Evolutionary conservation across 768 basidiomycete species (phyloP), one percentile per base, ranked within the genome.

Genomic region (Steccherinum ochraceum): DNA sequence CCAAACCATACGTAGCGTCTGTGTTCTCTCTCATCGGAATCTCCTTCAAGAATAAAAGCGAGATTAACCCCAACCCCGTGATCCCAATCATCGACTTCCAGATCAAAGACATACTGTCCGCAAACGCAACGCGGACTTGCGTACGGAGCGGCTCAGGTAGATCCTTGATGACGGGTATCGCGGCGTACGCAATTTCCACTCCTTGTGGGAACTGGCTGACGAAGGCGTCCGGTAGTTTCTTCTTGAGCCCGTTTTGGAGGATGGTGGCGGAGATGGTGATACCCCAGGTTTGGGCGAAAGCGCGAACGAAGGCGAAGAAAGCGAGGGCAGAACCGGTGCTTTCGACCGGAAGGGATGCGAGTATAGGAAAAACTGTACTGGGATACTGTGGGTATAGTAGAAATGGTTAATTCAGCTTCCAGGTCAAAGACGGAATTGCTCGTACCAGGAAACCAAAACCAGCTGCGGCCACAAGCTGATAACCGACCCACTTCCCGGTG

Each of bases 181-280:
- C 48, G 21, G 58, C 48, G 45, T 56, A 61, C 7, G 56, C 52
- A 18, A 60, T 51, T 12, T 53, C 54, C 4, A 55, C 59, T 42
- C 61, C 61, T 5, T 40, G 23, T 7, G 56, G 59, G 19, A 61
- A 56, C 20, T 48, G 35, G n/a, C 42, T 13, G 12, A 58, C 48
- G 48, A 67, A 63, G 18, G 42, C 57, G 2, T 45, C 19, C 1
- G 70, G 70, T 0, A 70, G 58, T 0, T 43, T 44, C 25, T 48
- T 50, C 3, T 39, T 52, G 24, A 72, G 66, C 44, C 63, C 39
- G 54, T 67, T 69, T 48, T 65, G 62, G 10, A 71, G 58, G 30
- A 68, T 52, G 1, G 74, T 70, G 13, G 67, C 68, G 2, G 76
- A 73, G 50, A 83, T 70, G 0, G 74, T 68, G 55, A 81, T 64